Base-by-base conservation (phyloP, 2,329 filamentous ascomycete species). In the Epichloe amarillans region DNA sequence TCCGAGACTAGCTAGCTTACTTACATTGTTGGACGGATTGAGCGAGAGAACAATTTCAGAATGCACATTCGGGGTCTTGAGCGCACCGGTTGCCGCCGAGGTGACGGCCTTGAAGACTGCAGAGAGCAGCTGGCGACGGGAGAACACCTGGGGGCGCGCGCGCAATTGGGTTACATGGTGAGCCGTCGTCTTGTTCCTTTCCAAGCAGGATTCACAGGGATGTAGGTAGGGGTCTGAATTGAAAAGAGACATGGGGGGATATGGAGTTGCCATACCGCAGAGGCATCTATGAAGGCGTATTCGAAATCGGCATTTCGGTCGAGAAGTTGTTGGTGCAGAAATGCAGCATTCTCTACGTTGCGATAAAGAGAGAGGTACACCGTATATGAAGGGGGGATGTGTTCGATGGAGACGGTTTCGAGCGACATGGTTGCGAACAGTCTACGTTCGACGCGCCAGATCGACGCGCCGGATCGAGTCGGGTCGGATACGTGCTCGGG, bases 271-370 rank as follows among this genome's bases (percentile, higher is more conserved):
- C 75, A 54, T 74, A 90, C 84, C 65, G 86, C 79, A 44, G 79
- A 81, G 19, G 89, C 89, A 69, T 98, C 91, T 45, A 98, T 78
- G 57, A 98, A 86, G 36, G 90, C 89, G 72, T 97, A 97, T 67
- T 97, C 89, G 60, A 90, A 97, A 8, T 84, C 83, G 11, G 79
- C 62, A 63, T 97, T 95, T 49, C 87, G 86, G 5, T 80, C 77
- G n/a, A 97, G 74, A 5, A 98, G 79, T 69, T 96, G 90, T 58
- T 83, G 74, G 49, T 89, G 84, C 42, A 98, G 73, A 61, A 84
- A 89, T 1, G 77, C 68, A 11, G 88, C 78, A 65, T 98, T 98
- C 54, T 77, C 65, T 51, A 97, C 79, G 64, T 87, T 72, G 21
- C 73, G 77, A 71, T 93, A 96, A 35, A 95, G 71, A 42, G 80